Evolutionary conservation across 768 basidiomycete genomes (phyloP).

Genomic region (Boletus pseudo-olivaceus): DNA sequence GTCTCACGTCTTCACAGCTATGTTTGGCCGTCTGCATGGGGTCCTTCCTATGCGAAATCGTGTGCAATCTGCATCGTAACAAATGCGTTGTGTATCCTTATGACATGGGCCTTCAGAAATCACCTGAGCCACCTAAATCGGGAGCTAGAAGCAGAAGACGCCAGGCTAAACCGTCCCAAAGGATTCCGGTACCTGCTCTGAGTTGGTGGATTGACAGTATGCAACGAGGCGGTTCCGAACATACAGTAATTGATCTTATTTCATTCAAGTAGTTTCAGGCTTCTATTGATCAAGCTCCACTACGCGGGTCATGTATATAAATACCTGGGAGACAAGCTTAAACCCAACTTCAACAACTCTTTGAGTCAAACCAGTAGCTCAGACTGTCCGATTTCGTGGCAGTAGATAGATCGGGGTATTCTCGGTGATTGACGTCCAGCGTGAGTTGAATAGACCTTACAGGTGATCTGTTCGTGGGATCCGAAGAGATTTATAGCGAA

Average conservation of each 20-base stretch:
- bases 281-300: not conserved
- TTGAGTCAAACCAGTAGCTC: not conserved
- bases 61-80: constrained; percentile 71
- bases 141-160: constrained; percentile 38
- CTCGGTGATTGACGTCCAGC: constrained; percentile 2
- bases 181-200: constrained; percentile 50
- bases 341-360: not conserved
- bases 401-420: constrained; percentile 7
- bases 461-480: not conserved
- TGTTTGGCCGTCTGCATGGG: constrained; percentile 67
- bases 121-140: constrained; percentile 42
- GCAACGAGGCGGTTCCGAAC: not conserved
- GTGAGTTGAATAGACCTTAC: not conserved
- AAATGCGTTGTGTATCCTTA: constrained; percentile 46
- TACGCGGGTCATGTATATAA: not conserved
- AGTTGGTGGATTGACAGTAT: not conserved
- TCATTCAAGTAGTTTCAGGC: not conserved
- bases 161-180: constrained; percentile 30
- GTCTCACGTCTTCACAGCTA: constrained; percentile 39
- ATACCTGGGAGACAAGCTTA: not conserved
- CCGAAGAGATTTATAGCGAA: constrained; percentile 2
- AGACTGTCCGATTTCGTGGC: not conserved
- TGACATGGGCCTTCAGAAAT: constrained; percentile 48
- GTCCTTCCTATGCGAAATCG: constrained; percentile 64
- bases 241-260: not conserved